Conservation (phyloP, 768 basidiomycete species). For the Termitomyces sp. region DNA sequence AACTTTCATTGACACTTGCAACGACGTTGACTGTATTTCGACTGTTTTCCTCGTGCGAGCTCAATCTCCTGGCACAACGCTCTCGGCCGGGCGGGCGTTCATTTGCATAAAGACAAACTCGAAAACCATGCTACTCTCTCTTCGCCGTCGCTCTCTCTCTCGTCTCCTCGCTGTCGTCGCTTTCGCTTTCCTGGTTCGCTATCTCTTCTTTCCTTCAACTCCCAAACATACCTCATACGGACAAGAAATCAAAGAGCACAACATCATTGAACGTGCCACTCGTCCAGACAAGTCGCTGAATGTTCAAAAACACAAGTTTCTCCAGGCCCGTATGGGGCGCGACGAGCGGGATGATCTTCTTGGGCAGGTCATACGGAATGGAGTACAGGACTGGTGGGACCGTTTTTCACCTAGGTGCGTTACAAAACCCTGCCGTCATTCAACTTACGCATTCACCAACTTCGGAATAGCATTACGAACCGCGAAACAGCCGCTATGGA, state of each 20-base stretch:
- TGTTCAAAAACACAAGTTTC: conserved; percentile 80
- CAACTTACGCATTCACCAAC: not conserved
- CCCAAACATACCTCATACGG: conserved; percentile 29
- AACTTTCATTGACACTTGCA: not conserved
- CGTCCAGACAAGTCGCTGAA: conserved; percentile 75
- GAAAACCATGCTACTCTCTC: conserved; percentile 29
- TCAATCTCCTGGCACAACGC: not conserved
- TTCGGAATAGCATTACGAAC: conserved; percentile 57
- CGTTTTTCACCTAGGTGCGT: conserved; percentile 89
- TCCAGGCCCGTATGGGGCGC: conserved; percentile 85
- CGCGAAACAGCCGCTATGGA: conserved; percentile 87
- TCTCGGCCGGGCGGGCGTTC: not conserved
- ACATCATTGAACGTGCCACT: conserved; percentile 50
- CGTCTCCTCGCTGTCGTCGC: conserved; percentile 32
- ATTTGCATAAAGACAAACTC: not conserved
- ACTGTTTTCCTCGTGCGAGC: not conserved
- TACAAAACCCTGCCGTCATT: not conserved
- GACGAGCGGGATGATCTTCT: conserved; percentile 83
- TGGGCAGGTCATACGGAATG: conserved; percentile 66
- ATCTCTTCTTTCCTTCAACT: conserved; percentile 31
- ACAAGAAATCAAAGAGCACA: conserved; percentile 44
- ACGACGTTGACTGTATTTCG: not conserved
- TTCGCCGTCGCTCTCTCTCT: conserved; percentile 47
- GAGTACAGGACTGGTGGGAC: conserved; percentile 86
- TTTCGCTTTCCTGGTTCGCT: conserved; percentile 28